Evolutionary conservation across 331 rosid genomes (phyloP), one percentile per base, ranked within the genome.

Genomic region (Quercus lobata): DNA sequence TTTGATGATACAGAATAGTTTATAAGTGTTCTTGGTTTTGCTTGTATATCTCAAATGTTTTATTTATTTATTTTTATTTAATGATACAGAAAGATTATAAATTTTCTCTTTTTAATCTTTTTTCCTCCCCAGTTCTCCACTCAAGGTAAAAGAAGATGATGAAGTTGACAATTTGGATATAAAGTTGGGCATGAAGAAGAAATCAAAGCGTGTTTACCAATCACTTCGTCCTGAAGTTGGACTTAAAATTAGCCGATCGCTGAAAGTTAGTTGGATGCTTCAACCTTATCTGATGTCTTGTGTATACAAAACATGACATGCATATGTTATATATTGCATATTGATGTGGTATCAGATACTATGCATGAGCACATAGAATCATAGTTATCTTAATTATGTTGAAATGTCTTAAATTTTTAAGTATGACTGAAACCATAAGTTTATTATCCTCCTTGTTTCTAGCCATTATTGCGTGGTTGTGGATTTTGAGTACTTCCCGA

Each of bases 211-310:
- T 44, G 86, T 88, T 22, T 95, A 95, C 92, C 97, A 89, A 54
- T 92, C 99, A 63, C 94, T 91, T 12, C 37, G 92, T 68, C 97
- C 96, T 34, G 99, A 92, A 95, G 97, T 95, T 16, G 97, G 97
- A 84, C 75, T 92, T 34, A 95, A 95, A 89, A 95, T 95, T 72
- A 92, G 99, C 72, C 96, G 99, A 55, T 91, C 99, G 32, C 85
- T 95, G 73, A 95, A 90, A 93, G 97, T 95, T 87, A 88, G 99
- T 92, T 86, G 54, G 82, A 82, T 72, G 41, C 84, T 84, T 92
- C 82, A 78, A 69, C 80, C 84, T 60, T 76, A 30, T 44, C 56
- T 70, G 25, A 71, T 14, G 32, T 69, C 25, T 29, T 79, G 52
- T 80, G 22, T 71, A 75, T 32, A 34, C 4, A 25, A 69, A 57